Evolutionary conservation across 2,329 filamentous ascomycete species (phyloP).

Genomic region (Fusarium goolgardi): DNA sequence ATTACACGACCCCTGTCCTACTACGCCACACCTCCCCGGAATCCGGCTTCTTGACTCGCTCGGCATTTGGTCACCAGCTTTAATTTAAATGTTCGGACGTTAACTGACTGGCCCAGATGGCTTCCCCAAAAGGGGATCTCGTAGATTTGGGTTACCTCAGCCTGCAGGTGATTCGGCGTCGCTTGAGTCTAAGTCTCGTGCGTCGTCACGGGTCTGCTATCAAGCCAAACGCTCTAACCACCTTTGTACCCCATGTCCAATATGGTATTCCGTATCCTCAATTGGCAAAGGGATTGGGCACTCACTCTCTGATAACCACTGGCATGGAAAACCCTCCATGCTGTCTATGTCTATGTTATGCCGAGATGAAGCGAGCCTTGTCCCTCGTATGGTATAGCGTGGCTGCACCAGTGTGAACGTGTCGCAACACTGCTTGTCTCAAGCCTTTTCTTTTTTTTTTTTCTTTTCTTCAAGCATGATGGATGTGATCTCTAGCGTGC

Average conservation of each 20-base stretch:
- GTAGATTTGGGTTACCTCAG: conserved; percentile 27
- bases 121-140: conserved; percentile 27
- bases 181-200: conserved; percentile 40
- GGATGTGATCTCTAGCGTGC: conserved; percentile 18
- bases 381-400: conserved; percentile 17
- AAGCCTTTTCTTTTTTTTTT: neutral
- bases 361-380: conserved; percentile 38
- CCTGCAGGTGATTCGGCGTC: conserved; percentile 43
- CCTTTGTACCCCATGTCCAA: conserved; percentile 1
- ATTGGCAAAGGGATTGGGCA: conserved; percentile 10
- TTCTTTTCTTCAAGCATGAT: conserved; percentile 16
- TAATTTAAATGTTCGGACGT: conserved; percentile 1
- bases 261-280: conserved; percentile 6
- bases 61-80: conserved; percentile 35
- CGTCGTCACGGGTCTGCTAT: conserved; percentile 38
- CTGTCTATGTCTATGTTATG: conserved; percentile 17
- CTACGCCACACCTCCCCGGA: conserved; percentile 6
- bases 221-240: conserved; percentile 10
- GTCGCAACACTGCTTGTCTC: conserved; percentile 7
- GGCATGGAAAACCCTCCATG: conserved; percentile 12
- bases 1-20: neutral
- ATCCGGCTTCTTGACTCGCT: conserved; percentile 34
- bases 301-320: neutral
- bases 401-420: conserved; percentile 26
- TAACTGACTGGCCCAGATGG: conserved; percentile 12